Evolutionary conservation across 768 basidiomycete species (phyloP), one percentile per base, ranked within the genome.

Genomic region (Nidularia sp.): DNA sequence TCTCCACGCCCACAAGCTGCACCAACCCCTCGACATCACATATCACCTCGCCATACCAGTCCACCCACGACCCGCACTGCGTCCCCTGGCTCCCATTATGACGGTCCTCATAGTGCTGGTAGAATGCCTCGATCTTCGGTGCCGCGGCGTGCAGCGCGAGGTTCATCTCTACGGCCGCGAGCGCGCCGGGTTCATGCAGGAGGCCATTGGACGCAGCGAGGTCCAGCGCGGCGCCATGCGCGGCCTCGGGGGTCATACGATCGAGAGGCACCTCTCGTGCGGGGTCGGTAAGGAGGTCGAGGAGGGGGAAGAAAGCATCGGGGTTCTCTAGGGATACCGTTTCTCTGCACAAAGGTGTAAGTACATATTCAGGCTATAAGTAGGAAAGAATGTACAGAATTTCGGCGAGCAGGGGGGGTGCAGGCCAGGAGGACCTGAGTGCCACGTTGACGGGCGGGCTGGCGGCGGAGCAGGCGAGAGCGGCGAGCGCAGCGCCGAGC

Each of bases 51-150:
- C 91, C 90, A 61, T 91, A 87, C 90, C 88, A 91, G 51, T 89
- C 89, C 8, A 90, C 86, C 90, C 86, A 93, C 9, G 86, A 85
- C 2, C 77, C 83, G 59, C 85, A 88, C 4, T 67, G 61, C 6
- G 62, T 64, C 8, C 63, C 67, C 34, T 60, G 58, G 34, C 69
- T 62, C 7, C 58, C 48, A 33, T 57, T 68, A 55, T 68, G 61
- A 49, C 68, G 62, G 57, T 73, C 64, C 47, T 65, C 58, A 57
- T 93, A 95, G 63, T 84, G 83, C 48, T 86, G 79, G 63, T 88
- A 92, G 62, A 86, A 89, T 0, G 94, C 93, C 53, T 92, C 85
- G 29, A 98, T 78, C 60, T 84, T 86, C 0, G 95, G 93, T 0
- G 83, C 83, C 5, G 86, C 78, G 2, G 86, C 80, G 57, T 95